Conservation (phyloP, 2,329 filamentous ascomycete genomes). For the Trichophyton rubrum region DNA sequence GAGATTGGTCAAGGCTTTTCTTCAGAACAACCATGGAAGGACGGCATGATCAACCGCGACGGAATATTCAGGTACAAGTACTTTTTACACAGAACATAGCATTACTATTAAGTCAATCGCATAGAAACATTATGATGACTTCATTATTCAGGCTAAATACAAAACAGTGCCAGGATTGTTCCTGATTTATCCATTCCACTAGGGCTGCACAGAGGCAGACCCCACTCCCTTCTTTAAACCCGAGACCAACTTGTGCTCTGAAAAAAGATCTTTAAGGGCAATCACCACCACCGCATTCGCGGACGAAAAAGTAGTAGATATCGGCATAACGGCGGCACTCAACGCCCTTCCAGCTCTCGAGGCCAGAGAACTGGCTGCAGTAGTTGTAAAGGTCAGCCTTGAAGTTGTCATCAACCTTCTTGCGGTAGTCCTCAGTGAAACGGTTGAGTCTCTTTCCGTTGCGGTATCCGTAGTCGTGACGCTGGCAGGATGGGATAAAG, state of each 20-base stretch:
- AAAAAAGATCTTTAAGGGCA: neutral
- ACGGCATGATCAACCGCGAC: neutral
- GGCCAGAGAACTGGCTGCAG: slow-evolving; percentile 6
- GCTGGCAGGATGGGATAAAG: slow-evolving; percentile 34
- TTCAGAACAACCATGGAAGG: neutral
- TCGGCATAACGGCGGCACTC: slow-evolving; percentile 9
- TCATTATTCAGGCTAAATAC: neutral
- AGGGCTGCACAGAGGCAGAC: neutral
- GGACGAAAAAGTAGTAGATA: slow-evolving; percentile 10
- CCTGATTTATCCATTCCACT: neutral
- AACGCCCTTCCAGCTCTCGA: neutral
- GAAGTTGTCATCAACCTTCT: slow-evolving; percentile 42
- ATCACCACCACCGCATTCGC: slow-evolving; percentile 9
- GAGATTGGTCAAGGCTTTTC: neutral
- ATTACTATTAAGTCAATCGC: neutral
- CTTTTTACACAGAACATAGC: neutral
- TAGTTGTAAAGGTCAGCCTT: slow-evolving; percentile 22
- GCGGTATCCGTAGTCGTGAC: slow-evolving; percentile 46
- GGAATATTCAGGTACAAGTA: no score
- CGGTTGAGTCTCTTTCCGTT: slow-evolving; percentile 42
- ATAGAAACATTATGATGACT: neutral
- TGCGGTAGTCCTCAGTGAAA: slow-evolving; percentile 33
- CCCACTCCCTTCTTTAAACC: neutral
- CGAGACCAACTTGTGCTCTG: neutral
- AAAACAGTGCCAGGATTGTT: neutral